Percentiles rank a stretch among this genome's conserved stretches.
Evolutionary conservation across 805 yeast species (phyloP).

Genomic region (Wickerhamomyces canadensis): DNA sequence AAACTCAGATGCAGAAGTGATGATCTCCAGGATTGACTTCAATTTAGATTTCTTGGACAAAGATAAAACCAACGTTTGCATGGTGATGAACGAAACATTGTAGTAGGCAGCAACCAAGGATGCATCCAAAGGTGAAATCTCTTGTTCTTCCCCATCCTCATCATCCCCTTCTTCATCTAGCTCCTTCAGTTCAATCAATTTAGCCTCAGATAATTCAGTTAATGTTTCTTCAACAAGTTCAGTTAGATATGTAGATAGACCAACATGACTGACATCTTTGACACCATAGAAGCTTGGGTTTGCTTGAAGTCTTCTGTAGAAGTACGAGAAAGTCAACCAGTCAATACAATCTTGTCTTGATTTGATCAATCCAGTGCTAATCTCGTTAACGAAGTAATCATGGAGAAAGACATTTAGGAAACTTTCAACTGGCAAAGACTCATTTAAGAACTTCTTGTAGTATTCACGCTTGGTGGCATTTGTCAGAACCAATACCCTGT

Average conservation of each 20-base stretch:
- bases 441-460: slow-evolving; percentile 64
- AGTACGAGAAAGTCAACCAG: slow-evolving; percentile 80
- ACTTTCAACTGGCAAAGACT: slow-evolving; percentile 84
- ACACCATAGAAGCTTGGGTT: slow-evolving; percentile 93
- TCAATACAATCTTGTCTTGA: slow-evolving; percentile 83
- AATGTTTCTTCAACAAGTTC: slow-evolving; percentile 73
- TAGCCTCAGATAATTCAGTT: slow-evolving; percentile 54
- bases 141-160: slow-evolving; percentile 23
- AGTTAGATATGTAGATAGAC: slow-evolving; percentile 76
- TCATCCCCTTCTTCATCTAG: slow-evolving; percentile 32
- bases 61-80: slow-evolving; percentile 51
- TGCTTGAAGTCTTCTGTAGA: slow-evolving; percentile 70
- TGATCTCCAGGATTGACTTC: slow-evolving; percentile 54
- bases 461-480: slow-evolving; percentile 49
- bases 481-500: slow-evolving; percentile 52
- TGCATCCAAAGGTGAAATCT: slow-evolving; percentile 57
- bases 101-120: slow-evolving; percentile 74
- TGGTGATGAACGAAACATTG: slow-evolving; percentile 57
- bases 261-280: slow-evolving; percentile 52
- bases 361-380: slow-evolving; percentile 57
- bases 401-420: slow-evolving; percentile 49
- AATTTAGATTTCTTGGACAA: slow-evolving; percentile 52
- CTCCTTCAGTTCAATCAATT: slow-evolving; percentile 53
- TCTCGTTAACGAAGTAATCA: slow-evolving; percentile 70
- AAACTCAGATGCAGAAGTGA: slow-evolving; percentile 69